Percentiles rank a stretch among this genome's conserved stretches.
phyloP scores from a whole-genome alignment of 441 rosid species.

The Hura crepitans region DNA sequence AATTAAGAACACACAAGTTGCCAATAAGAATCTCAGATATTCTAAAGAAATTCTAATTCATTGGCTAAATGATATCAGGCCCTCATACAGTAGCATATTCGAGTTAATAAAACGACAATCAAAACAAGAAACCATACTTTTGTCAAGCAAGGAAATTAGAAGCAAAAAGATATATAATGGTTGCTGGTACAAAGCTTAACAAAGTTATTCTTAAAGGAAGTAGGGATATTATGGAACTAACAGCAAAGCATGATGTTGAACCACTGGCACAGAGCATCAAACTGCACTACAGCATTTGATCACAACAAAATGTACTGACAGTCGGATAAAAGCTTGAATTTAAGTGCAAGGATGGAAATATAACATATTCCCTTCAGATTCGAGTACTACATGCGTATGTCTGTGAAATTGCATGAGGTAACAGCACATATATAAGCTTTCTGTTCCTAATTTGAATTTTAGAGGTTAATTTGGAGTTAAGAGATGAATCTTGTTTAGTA shows the following conservation, averaged over 20 bases:
- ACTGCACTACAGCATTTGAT: neutral
- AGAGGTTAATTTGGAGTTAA: neutral
- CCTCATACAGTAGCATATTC: neutral
- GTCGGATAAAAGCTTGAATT: neutral
- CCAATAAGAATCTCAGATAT: slow-evolving; percentile 8
- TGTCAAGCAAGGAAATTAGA: neutral
- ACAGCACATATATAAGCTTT: neutral
- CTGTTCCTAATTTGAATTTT: neutral
- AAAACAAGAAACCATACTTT: neutral
- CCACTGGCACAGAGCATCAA: neutral
- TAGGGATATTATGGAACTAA: neutral
- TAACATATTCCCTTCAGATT: neutral
- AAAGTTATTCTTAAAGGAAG: neutral
- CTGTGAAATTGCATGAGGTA: neutral
- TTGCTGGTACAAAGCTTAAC: neutral
- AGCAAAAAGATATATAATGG: neutral
- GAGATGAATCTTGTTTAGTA: neutral
- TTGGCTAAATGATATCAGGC: neutral
- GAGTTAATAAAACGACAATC: slow-evolving; percentile 1
- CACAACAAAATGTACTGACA: slow-evolving; percentile 8
- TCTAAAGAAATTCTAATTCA: neutral
- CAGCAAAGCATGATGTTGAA: neutral
- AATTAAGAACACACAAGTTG: neutral
- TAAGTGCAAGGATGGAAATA: neutral
- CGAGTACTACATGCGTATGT: too few relatives aligned